phyloP scores from a whole-genome alignment of 306 rosid species.

The Dryas octopetala region DNA sequence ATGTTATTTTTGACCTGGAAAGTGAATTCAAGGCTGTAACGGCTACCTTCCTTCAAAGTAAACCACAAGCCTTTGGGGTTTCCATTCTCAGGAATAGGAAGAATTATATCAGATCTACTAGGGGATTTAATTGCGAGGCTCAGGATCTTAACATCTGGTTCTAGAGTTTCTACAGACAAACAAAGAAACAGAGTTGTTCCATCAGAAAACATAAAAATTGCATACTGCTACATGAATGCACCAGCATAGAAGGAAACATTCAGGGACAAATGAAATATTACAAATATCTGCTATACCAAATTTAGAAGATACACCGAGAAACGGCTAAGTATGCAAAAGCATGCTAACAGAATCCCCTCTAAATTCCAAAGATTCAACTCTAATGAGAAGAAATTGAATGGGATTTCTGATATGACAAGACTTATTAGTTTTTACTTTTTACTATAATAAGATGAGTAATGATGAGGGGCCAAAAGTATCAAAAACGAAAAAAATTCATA shows the following conservation, averaged over 20 bases:
- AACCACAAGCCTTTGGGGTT: slow-evolving; percentile 87
- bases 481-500: neutral
- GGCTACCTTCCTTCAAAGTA: slow-evolving; percentile 97
- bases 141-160: slow-evolving; percentile 84
- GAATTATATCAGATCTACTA: slow-evolving; percentile 70
- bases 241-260: neutral
- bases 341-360: neutral
- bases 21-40: slow-evolving; percentile 69
- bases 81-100: slow-evolving; percentile 73
- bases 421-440: too few relatives aligned
- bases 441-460: neutral
- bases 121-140: slow-evolving; percentile 78
- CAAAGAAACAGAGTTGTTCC: slow-evolving; percentile 8
- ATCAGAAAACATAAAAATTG: slow-evolving; percentile 7
- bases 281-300: neutral
- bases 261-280: neutral
- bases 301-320: neutral
- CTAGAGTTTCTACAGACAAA: slow-evolving; percentile 58
- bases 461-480: neutral
- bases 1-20: slow-evolving; percentile 81
- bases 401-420: neutral
- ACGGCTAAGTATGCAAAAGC: neutral
- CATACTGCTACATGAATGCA: neutral
- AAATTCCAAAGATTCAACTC: neutral
- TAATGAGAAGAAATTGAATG: neutral